These are phyloP conservation scores for Cryptococcus hybrid DNA, from an alignment of 1,284 basidiomycete species.

Conservation along the genomic window DNA sequence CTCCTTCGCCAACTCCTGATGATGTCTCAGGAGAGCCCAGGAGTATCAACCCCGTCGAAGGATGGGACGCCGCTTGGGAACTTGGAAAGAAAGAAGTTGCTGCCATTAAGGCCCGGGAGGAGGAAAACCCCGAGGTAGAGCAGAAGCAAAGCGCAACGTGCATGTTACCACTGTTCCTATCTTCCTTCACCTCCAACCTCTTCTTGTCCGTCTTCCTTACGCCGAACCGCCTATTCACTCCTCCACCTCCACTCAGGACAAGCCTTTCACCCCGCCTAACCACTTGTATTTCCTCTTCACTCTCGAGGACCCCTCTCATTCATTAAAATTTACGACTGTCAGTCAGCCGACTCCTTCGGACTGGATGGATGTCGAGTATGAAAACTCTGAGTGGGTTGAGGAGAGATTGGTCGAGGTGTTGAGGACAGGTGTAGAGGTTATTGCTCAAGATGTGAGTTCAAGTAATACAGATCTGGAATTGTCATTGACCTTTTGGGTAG, in stretches of 20 bases:
- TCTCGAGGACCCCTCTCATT: slow-evolving; percentile 76
- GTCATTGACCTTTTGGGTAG: slow-evolving; percentile 18
- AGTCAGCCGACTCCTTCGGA: slow-evolving; percentile 74
- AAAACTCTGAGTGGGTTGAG: slow-evolving; percentile 89
- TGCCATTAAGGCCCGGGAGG: slow-evolving; percentile 32
- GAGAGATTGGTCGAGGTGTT: slow-evolving; percentile 83
- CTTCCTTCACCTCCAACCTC: slow-evolving; percentile 91
- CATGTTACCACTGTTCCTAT: slow-evolving; percentile 88
- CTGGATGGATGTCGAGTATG: slow-evolving; percentile 86
- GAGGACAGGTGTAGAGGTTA: slow-evolving; percentile 73
- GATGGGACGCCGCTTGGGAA: slow-evolving; percentile 77
- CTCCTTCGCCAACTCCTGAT: slow-evolving; percentile 57
- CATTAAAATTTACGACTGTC: slow-evolving; percentile 68
- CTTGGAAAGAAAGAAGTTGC: slow-evolving; percentile 59
- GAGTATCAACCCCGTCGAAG: slow-evolving; percentile 71
- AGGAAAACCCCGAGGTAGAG: slow-evolving; percentile 31
- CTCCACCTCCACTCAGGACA: slow-evolving; percentile 19
- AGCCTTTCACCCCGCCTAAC: slow-evolving; percentile 42
- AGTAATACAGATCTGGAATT: not conserved
- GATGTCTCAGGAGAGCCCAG: slow-evolving; percentile 44
- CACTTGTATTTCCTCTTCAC: slow-evolving; percentile 83
- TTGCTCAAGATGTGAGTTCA: slow-evolving; percentile 68
- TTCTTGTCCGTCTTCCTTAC: slow-evolving; percentile 61
- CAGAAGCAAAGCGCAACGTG: slow-evolving; percentile 21
- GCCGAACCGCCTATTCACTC: slow-evolving; percentile 38